Conservation (phyloP, 2,329 filamentous ascomycete genomes). For the Furcasterigmium furcatum region DNA sequence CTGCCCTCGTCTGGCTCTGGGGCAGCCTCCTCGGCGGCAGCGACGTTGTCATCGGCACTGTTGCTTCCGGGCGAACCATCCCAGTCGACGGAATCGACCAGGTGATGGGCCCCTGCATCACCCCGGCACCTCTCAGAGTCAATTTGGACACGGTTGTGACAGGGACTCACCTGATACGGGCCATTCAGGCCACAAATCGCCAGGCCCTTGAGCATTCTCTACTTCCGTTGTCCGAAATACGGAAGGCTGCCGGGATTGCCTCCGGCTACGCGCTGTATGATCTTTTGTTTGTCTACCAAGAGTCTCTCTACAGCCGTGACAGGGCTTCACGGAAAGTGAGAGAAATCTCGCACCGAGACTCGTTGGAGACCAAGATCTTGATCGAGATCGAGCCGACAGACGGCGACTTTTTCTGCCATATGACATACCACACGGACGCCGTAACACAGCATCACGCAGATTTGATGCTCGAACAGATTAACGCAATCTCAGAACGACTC, state of each 20-base stretch:
- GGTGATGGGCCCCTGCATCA: conserved; percentile 76
- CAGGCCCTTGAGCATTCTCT: conserved; percentile 60
- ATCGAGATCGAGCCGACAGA: conserved; percentile 69
- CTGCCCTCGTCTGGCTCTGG: conserved; percentile 65
- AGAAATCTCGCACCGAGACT: conserved; percentile 62
- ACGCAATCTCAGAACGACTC: conserved; percentile 38
- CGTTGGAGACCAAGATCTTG: conserved; percentile 72
- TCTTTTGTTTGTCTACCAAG: conserved; percentile 79
- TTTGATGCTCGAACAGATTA: conserved; percentile 59
- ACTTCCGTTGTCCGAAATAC: conserved; percentile 68
- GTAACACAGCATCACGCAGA: conserved; percentile 54
- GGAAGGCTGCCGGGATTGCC: conserved; percentile 51
- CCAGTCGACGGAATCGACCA: conserved; percentile 67
- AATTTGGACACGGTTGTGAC: conserved; percentile 49
- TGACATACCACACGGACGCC: conserved; percentile 42
- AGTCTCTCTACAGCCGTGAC: conserved; percentile 51
- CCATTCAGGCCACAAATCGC: conserved; percentile 63
- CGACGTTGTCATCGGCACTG: conserved; percentile 73
- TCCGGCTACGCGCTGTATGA: conserved; percentile 66
- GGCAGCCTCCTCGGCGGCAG: conserved; percentile 57
- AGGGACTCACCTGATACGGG: conserved; percentile 58
- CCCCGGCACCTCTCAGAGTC: conserved; percentile 70
- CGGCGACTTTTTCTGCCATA: conserved; percentile 35
- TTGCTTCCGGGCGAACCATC: conserved; percentile 79
- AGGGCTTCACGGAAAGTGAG: conserved; percentile 31